Evolutionary conservation across 2,329 filamentous ascomycete species (phyloP), one percentile per base, ranked within the genome.

Genomic region (Arthrinium phaeospermum): DNA sequence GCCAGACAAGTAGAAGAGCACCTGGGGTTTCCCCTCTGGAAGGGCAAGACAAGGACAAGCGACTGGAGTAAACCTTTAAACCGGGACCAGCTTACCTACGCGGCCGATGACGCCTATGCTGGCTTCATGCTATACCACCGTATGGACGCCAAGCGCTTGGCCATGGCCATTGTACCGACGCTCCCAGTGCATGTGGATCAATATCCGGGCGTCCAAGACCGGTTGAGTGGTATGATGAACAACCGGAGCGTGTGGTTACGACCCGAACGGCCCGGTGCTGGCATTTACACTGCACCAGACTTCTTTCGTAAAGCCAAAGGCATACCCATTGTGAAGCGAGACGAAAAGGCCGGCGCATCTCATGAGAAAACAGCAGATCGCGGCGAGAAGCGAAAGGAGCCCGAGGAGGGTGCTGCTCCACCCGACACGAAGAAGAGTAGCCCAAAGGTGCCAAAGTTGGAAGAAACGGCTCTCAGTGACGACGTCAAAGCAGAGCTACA

Each of bases 101-200:
- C 77, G 14, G 77, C 76, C 19, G 70, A 74, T 37, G 78, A 79
- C 45, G 76, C 75, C 1, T 79, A 79, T 34, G 77, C 75, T n/a
- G 70, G 74, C n/a, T 78, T 73, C 61, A 79, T 79, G 77, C 75
- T 79, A 2, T 79, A 76, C 69, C 77, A 79, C 46, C 75, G 74
- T 67, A 75, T 79, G 75, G 77, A 78, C 41, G 72, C 75, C 14
- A 77, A 76, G 67, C 74, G 77, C 5, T 69, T 77, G 24, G 53
- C 53, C 24, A 77, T 78, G 75, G 70, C 71, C 13, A 75, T 74
- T 0, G 68, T 71, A 6, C 76, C 75, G 1, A 75, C 75, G 13
- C 67, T 78, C 5, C 77, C 77, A 13, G 74, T 70, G 22, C 51
- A 73, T 24, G 75, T 71, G 1, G 77, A 78, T n/a, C 19, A n/a